phyloP scores from a whole-genome alignment of 805 yeast genomes.

The Brettanomyces sp. region DNA sequence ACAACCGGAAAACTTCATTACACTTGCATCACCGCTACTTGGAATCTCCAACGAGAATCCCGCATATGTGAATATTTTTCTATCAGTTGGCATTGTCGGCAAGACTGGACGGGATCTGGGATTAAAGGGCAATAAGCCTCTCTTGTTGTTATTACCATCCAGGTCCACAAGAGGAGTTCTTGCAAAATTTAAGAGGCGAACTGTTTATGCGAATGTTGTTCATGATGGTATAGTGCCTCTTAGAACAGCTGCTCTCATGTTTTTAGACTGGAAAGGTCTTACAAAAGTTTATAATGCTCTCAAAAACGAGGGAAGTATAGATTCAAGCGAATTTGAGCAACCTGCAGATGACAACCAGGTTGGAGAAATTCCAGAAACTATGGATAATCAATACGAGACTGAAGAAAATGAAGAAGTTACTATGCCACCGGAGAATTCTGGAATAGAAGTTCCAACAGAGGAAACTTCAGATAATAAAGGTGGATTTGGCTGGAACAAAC shows the following conservation, averaged over 20 bases:
- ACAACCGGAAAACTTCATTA: conserved; percentile 68
- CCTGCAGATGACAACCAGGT: conserved; percentile 9
- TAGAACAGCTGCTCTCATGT: conserved; percentile 78
- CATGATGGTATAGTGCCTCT: conserved; percentile 96
- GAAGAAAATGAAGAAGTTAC: not conserved
- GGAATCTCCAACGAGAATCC: conserved; percentile 90
- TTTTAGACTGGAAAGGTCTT: conserved; percentile 76
- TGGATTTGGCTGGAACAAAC: not conserved
- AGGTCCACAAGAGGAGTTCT: conserved; percentile 63
- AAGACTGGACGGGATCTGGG: conserved; percentile 88
- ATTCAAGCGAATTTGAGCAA: conserved; percentile 2
- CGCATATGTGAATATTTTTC: conserved; percentile 68
- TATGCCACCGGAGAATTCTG: not conserved
- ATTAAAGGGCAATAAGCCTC: conserved; percentile 47
- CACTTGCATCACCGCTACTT: conserved; percentile 80
- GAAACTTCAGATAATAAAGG: not conserved
- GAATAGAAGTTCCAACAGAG: not conserved
- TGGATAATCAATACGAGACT: conserved; percentile 6
- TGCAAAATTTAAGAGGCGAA: conserved; percentile 56
- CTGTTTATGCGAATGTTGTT: conserved; percentile 80
- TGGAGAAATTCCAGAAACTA: conserved; percentile 24
- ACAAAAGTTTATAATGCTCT: conserved; percentile 33
- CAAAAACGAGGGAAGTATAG: conserved; percentile 7
- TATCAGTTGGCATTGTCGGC: conserved; percentile 87
- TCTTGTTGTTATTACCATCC: conserved; percentile 66